phyloP scores from a whole-genome alignment of 1,284 basidiomycete species.

The Trichosporon ovoides region DNA sequence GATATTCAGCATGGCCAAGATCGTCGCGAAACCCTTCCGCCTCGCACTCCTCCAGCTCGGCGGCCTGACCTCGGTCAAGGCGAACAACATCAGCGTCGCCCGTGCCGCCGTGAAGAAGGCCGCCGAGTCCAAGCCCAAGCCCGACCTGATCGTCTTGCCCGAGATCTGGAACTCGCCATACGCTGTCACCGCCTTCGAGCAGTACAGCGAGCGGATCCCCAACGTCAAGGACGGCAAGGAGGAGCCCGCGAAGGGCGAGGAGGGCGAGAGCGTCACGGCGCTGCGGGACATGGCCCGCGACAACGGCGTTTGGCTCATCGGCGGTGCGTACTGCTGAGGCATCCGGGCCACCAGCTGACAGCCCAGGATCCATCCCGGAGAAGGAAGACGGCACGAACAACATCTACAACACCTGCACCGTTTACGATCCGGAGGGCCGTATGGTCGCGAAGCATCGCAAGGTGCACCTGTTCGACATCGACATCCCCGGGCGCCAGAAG shows the following conservation, averaged over 20 bases:
- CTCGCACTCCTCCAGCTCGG: conserved; percentile 84
- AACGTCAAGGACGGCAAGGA: conserved; percentile 37
- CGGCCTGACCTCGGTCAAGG: conserved; percentile 62
- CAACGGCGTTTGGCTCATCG: conserved; percentile 79
- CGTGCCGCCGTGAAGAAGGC: conserved; percentile 70
- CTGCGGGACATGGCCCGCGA: conserved; percentile 77
- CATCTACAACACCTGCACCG: conserved; percentile 88
- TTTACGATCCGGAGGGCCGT: conserved; percentile 78
- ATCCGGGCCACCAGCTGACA: neutral
- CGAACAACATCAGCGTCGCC: conserved; percentile 71
- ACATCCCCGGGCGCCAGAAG: conserved; percentile 91
- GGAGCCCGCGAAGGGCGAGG: conserved; percentile 31
- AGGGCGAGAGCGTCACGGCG: conserved; percentile 69
- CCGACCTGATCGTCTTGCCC: conserved; percentile 81
- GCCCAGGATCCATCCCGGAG: conserved; percentile 80
- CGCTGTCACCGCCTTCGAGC: conserved; percentile 75
- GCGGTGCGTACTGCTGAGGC: conserved; percentile 58
- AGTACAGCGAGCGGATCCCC: conserved; percentile 73
- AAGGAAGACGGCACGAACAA: conserved; percentile 59
- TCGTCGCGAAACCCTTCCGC: conserved; percentile 60
- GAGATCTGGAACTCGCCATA: conserved; percentile 99
- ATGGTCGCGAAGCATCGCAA: conserved; percentile 87
- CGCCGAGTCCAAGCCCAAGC: conserved; percentile 52
- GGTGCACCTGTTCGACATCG: conserved; percentile 96
- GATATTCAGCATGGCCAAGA: conserved; percentile 34